These are phyloP conservation scores for Suhomyces bolitotheri DNA, from an alignment of 1,139 yeast species.

Conservation along the genomic window DNA sequence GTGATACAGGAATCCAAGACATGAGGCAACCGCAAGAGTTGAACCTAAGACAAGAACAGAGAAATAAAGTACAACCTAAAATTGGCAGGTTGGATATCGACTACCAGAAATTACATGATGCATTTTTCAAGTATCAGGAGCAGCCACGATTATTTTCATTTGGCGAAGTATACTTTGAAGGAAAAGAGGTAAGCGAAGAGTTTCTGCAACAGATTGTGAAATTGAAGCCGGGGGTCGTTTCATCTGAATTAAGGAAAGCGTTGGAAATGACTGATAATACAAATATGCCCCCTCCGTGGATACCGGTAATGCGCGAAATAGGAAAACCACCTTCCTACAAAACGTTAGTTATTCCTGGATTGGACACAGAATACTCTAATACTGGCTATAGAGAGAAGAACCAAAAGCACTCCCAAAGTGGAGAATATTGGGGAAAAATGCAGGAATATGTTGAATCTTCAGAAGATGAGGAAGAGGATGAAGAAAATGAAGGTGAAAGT, in stretches of 20 bases:
- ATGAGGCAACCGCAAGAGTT: constrained; percentile 68
- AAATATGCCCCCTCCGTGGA: constrained; percentile 74
- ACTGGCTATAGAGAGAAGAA: constrained; percentile 32
- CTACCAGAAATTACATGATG: constrained; percentile 77
- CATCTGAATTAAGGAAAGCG: constrained; percentile 61
- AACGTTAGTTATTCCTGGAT: constrained; percentile 58
- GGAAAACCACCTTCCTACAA: constrained; percentile 91
- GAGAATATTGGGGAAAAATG: constrained; percentile 46
- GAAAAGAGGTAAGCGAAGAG: constrained; percentile 60
- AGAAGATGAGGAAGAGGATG: constrained; percentile 35
- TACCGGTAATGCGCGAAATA: constrained; percentile 60
- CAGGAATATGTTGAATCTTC: constrained; percentile 37
- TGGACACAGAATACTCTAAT: constrained; percentile 43
- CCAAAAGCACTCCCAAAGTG: constrained; percentile 28
- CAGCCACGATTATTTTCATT: constrained; percentile 65
- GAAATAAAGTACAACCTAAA: constrained; percentile 89
- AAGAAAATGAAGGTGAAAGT: constrained; percentile 27
- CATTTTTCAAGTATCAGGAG: constrained; percentile 79
- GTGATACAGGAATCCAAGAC: constrained; percentile 82
- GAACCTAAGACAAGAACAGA: constrained; percentile 69
- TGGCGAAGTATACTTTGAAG: constrained; percentile 84
- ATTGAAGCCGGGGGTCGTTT: constrained; percentile 69
- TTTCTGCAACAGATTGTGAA: constrained; percentile 34
- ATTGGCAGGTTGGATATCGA: constrained; percentile 87
- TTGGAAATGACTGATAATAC: constrained; percentile 64